Conservation (phyloP, 2,329 filamentous ascomycete genomes). For the Clarireedia paspali region DNA sequence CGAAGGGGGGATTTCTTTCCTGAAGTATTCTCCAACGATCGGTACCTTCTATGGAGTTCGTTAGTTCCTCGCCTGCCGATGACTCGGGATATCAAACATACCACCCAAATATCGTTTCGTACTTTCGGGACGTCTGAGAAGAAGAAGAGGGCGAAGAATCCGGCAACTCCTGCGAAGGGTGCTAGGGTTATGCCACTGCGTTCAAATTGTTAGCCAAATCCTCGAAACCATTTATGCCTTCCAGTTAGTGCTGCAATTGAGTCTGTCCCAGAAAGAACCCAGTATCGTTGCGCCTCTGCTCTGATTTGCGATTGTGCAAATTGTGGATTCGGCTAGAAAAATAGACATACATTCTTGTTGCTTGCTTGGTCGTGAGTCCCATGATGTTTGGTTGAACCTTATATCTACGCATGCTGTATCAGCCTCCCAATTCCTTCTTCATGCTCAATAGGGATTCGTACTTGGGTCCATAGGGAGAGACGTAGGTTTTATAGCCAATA, state of each 20-base stretch:
- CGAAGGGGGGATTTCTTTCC: slow-evolving; percentile 47
- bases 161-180: slow-evolving; percentile 49
- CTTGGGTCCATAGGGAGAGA: slow-evolving; percentile 60
- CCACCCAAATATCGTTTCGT: slow-evolving; percentile 50
- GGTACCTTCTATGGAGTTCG: slow-evolving; percentile 43
- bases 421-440: slow-evolving; percentile 4
- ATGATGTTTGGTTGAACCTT: slow-evolving; percentile 47
- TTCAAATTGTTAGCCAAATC: slow-evolving; percentile 3
- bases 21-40: slow-evolving; percentile 42
- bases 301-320: no score
- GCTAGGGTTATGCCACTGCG: slow-evolving; percentile 44
- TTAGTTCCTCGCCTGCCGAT: slow-evolving; percentile 3
- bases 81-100: slow-evolving; percentile 27
- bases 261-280: not conserved
- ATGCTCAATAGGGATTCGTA: slow-evolving; percentile 35
- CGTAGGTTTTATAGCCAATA: slow-evolving; percentile 36
- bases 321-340: not conserved
- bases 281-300: not conserved
- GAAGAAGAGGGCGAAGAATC: slow-evolving; percentile 48
- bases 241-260: no score
- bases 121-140: slow-evolving; percentile 56
- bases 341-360: slow-evolving; percentile 40
- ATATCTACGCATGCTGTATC: slow-evolving; percentile 39
- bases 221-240: not conserved
- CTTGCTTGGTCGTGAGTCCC: slow-evolving; percentile 43